Base-by-base conservation (phyloP, 2,329 filamentous ascomycete species). In the Beauveria sp. region DNA sequence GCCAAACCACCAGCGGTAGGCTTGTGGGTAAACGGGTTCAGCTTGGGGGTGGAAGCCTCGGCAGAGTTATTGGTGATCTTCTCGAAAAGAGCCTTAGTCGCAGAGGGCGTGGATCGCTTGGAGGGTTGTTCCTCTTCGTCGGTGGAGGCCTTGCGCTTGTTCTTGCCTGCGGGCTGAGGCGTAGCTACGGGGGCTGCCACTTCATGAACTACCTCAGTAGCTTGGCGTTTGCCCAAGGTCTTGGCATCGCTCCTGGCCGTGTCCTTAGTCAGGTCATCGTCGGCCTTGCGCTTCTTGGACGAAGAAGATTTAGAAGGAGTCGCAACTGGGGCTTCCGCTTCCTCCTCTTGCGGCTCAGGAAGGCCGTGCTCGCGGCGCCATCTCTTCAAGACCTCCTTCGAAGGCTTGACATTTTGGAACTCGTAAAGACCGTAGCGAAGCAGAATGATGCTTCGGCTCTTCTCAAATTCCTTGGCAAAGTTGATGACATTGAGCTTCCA, bases 391-490 rank as follows among this genome's bases (percentile, higher is more conserved):
- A 84, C 76, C 45, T 84, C 81, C 63, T 79, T 80, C 0, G 82
- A 83, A 1, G 82, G 81, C 67, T 84, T 84, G 47, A 85, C 79
- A 20, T 81, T 85, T 73, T 85, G 84, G 73, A 86, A 86, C 67
- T 85, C 81, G 67, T 86, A 86, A 1, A 86, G 77, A 2, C 83
- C 83, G 64, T 86, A 86, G 53, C 83, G 81, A 61, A 86, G 68
- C 72, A 86, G 79, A 62, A 86, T 85, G 49, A 86, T 73, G 66
- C 82, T 83, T 54, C 83, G 77, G 68, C 82, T 86, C 75, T 86
- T 86, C 69, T 86, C 83, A 63, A 84, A 86, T 69, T 86, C 83
- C 69, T 85, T 86, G 45, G 83, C 82, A 62, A 86, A 86, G 69
- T 85, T 86, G 65, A 82, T 70, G 20, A 86, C 79, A 65, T 86